Evolutionary conservation across 768 basidiomycete genomes (phyloP), one percentile per base, ranked within the genome.

Genomic region (Neoboletus brunneissimus): DNA sequence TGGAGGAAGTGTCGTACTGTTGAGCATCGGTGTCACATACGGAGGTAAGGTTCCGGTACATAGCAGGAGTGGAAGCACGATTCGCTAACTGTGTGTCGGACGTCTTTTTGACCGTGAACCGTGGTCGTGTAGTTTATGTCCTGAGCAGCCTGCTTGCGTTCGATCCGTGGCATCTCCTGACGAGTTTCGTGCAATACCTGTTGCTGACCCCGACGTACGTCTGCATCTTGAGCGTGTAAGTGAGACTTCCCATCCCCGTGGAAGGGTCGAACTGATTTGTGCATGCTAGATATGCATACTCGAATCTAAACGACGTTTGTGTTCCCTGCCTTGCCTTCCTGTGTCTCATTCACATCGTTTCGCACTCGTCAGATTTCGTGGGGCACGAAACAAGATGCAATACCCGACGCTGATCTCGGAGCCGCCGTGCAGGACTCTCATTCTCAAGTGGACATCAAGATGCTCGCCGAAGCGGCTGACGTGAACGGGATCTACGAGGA

Each of bases 141-240:
- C 75, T 88, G 35, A 82, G 89, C 43, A 88, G 88, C 58, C 61
- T 97, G 38, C 75, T 98, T 40, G 91, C 93, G 0, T 82, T 95
- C 55, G 97, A 99, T 72, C 95, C 97, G 5, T 95, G 93, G 92
- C 96, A 98, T 73, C 85, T 98, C 77, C 47, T 97, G 60, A 98
- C 95, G 10, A 94, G 91, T 64, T 94, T 94, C 66, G 63, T 87
- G 15, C 93, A 91, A 48, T 99, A 97, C 67, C 73, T 98, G 66
- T 75, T 98, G 20, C 81, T 97, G 53, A 90, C 87, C 3, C 92
- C 94, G 27, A 85, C 83, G 29, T 90, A 89, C 62, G 81, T 91
- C 67, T 89, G 88, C 67, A 78, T 90, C 57, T 72, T 91, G 53
- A 87, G 85, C 70, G 85, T 94, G 87, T 91, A 54, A 66, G 88